These are phyloP conservation scores for Bondarzewia mesenterica DNA, from an alignment of 1,284 basidiomycete species.

Conservation along the genomic window DNA sequence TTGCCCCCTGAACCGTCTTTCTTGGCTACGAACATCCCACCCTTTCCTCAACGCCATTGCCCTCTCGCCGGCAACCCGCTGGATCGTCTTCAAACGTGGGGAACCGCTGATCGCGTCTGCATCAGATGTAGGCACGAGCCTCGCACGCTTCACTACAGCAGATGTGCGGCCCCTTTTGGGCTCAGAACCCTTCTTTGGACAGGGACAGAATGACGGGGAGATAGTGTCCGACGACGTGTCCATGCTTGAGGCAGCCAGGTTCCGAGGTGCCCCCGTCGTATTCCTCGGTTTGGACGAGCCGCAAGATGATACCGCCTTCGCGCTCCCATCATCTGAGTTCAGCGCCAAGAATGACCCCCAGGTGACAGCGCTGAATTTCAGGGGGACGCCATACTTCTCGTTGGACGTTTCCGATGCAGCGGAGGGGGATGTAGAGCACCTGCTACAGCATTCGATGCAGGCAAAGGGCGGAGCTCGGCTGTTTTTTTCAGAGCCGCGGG, in stretches of 20 bases:
- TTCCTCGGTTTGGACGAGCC: slow-evolving; percentile 79
- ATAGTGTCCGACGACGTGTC: slow-evolving; percentile 32
- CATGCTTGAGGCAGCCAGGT: slow-evolving; percentile 54
- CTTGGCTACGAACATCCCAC: slow-evolving; percentile 73
- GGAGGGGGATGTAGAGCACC: slow-evolving; percentile 32
- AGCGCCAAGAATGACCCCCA: slow-evolving; percentile 27
- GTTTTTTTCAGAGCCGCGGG: slow-evolving; percentile 64
- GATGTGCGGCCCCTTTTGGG: slow-evolving; percentile 43
- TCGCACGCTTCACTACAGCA: slow-evolving; percentile 47
- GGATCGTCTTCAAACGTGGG: slow-evolving; percentile 68
- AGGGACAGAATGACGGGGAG: slow-evolving; percentile 47
- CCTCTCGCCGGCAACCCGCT: slow-evolving; percentile 49
- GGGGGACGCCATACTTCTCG: slow-evolving; percentile 75
- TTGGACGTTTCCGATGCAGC: slow-evolving; percentile 59
- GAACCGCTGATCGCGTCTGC: slow-evolving; percentile 46
- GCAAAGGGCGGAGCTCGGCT: slow-evolving; percentile 31
- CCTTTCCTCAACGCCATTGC: slow-evolving; percentile 66
- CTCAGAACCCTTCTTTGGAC: slow-evolving; percentile 52
- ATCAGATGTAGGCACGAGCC: slow-evolving; percentile 16
- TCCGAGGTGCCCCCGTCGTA: slow-evolving; percentile 48
- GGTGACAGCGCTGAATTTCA: slow-evolving; percentile 48
- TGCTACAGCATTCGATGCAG: slow-evolving; percentile 33
- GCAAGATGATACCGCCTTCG: slow-evolving; percentile 23
- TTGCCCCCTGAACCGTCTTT: slow-evolving; percentile 78
- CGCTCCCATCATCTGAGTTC: slow-evolving; percentile 28